Evolutionary conservation across 352 stramenopile species (phyloP).

Genomic region (Stramenopiles sp.): DNA sequence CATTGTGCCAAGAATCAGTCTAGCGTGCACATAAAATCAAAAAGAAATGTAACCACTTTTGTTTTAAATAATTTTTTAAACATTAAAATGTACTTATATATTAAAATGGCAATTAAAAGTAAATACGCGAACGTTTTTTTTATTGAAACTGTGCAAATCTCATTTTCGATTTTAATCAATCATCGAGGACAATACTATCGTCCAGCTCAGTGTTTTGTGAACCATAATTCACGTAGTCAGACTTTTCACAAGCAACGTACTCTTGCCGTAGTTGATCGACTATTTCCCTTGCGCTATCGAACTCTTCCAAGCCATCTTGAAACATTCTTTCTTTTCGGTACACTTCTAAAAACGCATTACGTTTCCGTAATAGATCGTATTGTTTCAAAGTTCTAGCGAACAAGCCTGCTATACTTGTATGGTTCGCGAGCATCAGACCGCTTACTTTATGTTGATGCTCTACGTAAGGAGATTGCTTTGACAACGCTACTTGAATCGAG

Average conservation of each 20-base stretch:
- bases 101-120: too few relatives aligned
- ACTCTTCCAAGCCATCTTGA: slow-evolving; percentile 53
- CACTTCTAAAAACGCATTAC: slow-evolving; percentile 97
- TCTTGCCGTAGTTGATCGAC: slow-evolving; percentile 10
- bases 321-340: slow-evolving; percentile 97
- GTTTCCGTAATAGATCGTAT: slow-evolving; percentile 87
- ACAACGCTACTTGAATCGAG: slow-evolving; percentile 94
- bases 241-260: slow-evolving; percentile 9
- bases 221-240: slow-evolving; percentile 4
- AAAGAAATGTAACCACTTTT: too few relatives aligned
- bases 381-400: slow-evolving; percentile 75
- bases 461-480: slow-evolving; percentile 87
- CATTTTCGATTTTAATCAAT: too few relatives aligned
- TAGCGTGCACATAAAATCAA: slow-evolving; percentile 53
- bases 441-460: slow-evolving; percentile 86
- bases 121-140: too few relatives aligned
- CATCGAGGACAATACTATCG: slow-evolving; percentile 21
- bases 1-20: slow-evolving; percentile 84
- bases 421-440: slow-evolving; percentile 96
- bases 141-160: too few relatives aligned
- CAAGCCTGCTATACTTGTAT: slow-evolving; percentile 79
- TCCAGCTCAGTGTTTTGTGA: not conserved
- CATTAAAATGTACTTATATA: too few relatives aligned
- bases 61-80: too few relatives aligned
- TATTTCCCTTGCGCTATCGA: slow-evolving; percentile 39